Percentiles rank a stretch among this genome's conserved stretches.
Evolutionary conservation across 176 grass and related monocot species (phyloP).

Genomic region (Elymus sibiricus): DNA sequence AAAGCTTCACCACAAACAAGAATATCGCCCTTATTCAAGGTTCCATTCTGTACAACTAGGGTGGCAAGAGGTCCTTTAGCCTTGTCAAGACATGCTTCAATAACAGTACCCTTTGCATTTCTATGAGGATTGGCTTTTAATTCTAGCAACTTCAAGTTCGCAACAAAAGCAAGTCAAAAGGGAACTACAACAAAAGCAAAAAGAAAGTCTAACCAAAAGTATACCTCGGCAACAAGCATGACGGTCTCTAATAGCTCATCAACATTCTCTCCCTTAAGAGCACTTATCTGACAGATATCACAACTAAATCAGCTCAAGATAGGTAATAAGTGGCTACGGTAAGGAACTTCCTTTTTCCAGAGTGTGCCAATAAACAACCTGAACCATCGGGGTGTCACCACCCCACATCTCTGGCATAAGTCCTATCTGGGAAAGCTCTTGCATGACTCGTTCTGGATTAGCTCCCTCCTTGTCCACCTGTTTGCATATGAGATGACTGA

Average conservation of each 20-base stretch:
- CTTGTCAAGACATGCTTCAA: constrained; percentile 94
- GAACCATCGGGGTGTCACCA: constrained; percentile 87
- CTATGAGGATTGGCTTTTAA: constrained; percentile 95
- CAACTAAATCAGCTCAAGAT: constrained; percentile 41
- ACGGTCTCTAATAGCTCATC: constrained; percentile 91
- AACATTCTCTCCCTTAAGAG: constrained; percentile 91
- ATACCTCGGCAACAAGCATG: constrained; percentile 97
- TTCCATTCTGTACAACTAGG: constrained; percentile 95
- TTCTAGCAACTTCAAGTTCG: constrained; percentile 83
- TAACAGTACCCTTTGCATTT: constrained; percentile 93
- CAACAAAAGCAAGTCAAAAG: constrained; percentile 35
- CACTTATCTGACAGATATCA: constrained; percentile 67
- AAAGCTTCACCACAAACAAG: constrained; percentile 91
- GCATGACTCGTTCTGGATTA: constrained; percentile 84
- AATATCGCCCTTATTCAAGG: constrained; percentile 81
- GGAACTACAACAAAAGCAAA: constrained; percentile 17
- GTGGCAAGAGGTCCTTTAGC: constrained; percentile 77
- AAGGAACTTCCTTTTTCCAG: constrained; percentile 18
- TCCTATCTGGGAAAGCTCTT: constrained; percentile 87
- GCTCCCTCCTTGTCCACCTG: constrained; percentile 94
- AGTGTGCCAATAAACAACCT: constrained; percentile 53
- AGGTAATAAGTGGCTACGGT: constrained; percentile 25
- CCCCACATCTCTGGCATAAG: constrained; percentile 96
- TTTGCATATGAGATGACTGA: constrained; percentile 21
- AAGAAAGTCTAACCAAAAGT: constrained; percentile 8